These are phyloP conservation scores for Linanthus parryae DNA, from an alignment of 148 eudicot genomes.

Conservation along the genomic window DNA sequence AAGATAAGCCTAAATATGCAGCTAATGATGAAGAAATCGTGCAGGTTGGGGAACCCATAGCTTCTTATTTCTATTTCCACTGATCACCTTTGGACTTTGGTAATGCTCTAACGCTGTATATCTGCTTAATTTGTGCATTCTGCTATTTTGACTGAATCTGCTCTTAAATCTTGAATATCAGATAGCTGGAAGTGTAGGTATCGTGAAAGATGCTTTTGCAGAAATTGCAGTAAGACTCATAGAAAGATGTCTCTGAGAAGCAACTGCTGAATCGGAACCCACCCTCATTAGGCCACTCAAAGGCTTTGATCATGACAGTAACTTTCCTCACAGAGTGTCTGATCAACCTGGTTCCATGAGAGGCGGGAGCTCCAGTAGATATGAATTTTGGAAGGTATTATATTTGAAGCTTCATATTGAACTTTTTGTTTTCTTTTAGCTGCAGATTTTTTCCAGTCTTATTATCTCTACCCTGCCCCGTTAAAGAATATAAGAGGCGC, in stretches of 20 bases:
- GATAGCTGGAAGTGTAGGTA: constrained; percentile 67
- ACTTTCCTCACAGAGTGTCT: constrained; percentile 30
- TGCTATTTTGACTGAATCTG: constrained; percentile 3
- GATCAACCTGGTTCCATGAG: constrained; percentile 29
- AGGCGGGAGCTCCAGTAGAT: too few species aligned
- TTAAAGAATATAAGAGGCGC: too few species aligned
- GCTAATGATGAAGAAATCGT: constrained; percentile 80
- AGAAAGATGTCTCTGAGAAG: constrained; percentile 52
- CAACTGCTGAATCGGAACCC: constrained; percentile 33
- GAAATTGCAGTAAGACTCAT: constrained; percentile 69
- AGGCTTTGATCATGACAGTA: constrained; percentile 36
- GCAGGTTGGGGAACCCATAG: constrained; percentile 32
- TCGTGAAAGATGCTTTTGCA: constrained; percentile 66
- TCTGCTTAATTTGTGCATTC: not conserved
- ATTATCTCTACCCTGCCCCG: too few species aligned
- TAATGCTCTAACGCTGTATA: not conserved
- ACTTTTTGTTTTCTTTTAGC: too few species aligned
- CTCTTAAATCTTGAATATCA: constrained; percentile 18
- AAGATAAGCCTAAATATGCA: constrained; percentile 69
- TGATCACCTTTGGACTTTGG: not conserved
- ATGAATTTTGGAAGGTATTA: too few species aligned
- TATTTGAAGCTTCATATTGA: too few species aligned
- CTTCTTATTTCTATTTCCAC: not conserved
- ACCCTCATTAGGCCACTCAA: constrained; percentile 32
- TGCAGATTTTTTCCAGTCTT: too few species aligned